These are phyloP conservation scores for Chloranthus sessilifolius DNA, from an alignment of 164 flowering plant species.

Conservation along the genomic window DNA sequence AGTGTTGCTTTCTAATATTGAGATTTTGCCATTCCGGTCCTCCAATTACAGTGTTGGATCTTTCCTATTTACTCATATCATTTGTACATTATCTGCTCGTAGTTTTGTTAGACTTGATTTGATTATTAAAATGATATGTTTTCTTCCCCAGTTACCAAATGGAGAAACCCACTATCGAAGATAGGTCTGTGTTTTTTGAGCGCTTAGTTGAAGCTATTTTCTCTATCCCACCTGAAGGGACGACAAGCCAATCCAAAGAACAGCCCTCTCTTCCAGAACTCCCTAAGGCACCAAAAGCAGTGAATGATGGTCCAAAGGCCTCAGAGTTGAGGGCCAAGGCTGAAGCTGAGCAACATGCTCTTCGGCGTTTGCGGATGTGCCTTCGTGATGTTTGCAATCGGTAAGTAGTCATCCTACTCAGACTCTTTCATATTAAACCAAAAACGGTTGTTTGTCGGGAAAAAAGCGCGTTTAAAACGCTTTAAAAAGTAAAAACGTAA, in stretches of 20 bases:
- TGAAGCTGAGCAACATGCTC: slow-evolving; percentile 98
- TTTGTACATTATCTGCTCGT: no score
- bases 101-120: no score
- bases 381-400: slow-evolving; percentile 97
- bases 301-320: slow-evolving; percentile 74
- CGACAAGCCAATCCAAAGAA: slow-evolving; percentile 31
- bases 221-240: slow-evolving; percentile 50
- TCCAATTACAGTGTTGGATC: no score
- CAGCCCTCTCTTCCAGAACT: slow-evolving; percentile 59
- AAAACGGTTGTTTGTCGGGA: no score
- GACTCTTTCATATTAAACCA: no score
- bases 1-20: no score
- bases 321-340: slow-evolving; percentile 90
- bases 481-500: no score
- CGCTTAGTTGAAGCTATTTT: slow-evolving; percentile 70
- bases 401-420: slow-evolving; percentile 27
- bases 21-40: no score
- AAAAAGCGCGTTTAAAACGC: no score
- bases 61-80: no score
- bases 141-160: slow-evolving; percentile 53
- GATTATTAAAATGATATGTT: no score
- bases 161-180: slow-evolving; percentile 57
- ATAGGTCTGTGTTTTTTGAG: slow-evolving; percentile 68
- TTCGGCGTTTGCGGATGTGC: slow-evolving; percentile 96
- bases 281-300: slow-evolving; percentile 81